Conservation (phyloP, 768 basidiomycete genomes). For the Podaxis sp. region DNA sequence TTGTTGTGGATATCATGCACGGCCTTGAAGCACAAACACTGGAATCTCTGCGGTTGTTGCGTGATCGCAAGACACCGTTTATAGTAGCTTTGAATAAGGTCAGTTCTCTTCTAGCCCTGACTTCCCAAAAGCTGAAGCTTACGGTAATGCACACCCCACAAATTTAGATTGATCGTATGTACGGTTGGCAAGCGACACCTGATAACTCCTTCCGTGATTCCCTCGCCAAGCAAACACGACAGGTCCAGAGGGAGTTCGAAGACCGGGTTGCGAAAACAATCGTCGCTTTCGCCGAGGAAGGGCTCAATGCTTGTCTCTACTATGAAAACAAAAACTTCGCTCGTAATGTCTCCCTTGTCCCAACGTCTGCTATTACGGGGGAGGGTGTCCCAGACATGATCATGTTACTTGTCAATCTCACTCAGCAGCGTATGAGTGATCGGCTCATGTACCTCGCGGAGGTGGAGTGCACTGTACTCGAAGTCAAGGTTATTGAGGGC, state of each 20-base stretch:
- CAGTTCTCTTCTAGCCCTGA: not conserved
- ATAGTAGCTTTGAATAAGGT: slow-evolving; percentile 99
- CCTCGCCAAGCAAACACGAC: slow-evolving; percentile 72
- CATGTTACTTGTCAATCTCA: slow-evolving; percentile 95
- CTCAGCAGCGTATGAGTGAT: slow-evolving; percentile 97
- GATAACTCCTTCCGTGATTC: slow-evolving; percentile 93
- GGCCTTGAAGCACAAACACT: slow-evolving; percentile 98
- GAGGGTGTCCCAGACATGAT: slow-evolving; percentile 99
- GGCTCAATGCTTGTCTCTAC: slow-evolving; percentile 91
- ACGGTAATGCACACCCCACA: slow-evolving; percentile 6
- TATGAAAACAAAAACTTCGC: slow-evolving; percentile 97
- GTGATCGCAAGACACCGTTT: slow-evolving; percentile 95
- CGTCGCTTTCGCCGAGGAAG: slow-evolving; percentile 96
- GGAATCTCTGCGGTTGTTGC: slow-evolving; percentile 89
- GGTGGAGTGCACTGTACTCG: slow-evolving; percentile 95
- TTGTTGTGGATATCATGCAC: slow-evolving; percentile 99
- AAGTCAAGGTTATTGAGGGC: slow-evolving; percentile 98
- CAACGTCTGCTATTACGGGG: slow-evolving; percentile 96
- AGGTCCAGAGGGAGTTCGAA: slow-evolving; percentile 90
- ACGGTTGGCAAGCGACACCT: slow-evolving; percentile 89
- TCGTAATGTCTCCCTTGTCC: slow-evolving; percentile 93
- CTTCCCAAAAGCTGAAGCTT: not conserved
- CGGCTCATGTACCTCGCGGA: slow-evolving; percentile 97
- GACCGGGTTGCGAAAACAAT: slow-evolving; percentile 83
- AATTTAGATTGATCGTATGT: slow-evolving; percentile 91